Evolutionary conservation across 495 filamentous ascomycete species (phyloP), one percentile per base, ranked within the genome.

Genomic region (Letharia lupina): DNA sequence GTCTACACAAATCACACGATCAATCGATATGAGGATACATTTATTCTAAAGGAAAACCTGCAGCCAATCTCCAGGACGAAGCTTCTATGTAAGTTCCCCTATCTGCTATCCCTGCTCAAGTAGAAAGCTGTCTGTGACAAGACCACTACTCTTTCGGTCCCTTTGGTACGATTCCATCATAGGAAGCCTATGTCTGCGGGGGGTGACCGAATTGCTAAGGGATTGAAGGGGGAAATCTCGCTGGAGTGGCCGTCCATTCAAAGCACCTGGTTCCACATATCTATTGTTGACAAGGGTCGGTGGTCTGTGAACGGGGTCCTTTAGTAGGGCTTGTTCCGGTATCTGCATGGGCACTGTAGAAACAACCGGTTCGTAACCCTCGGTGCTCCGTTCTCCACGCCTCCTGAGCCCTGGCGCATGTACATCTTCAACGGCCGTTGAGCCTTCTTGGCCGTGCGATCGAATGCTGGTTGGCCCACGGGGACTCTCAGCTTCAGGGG

Each of bases 361-460:
- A n/a, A 10, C 33, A 57, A 57, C 15, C 31, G 31, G 54, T 10
- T 57, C 54, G 33, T 57, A 33, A 2, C 54, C 13, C 54, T 37
- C 54, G 15, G 54, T 57, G 54, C 54, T 57, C 33, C 33, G 54
- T 20, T 57, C 54, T 20, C 54, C 54, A 57, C 54, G 54, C 33
- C 28, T 57, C 33, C 54, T 37, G 15, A 57, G 54, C 54, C 33
- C 54, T 7, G 54, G 6, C 15, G 18, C 54, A 10, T 5, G 16
- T 37, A 37, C 33, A 4, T 57, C 54, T 37, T 50, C 61, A 62
- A 50, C 28, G 33, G 31, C 61, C 23, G 61, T 35, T 62, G 61
- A 50, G 23, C 42, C 31, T 62, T 45, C 48, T 48, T 62, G 61
- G 16, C 33, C 6, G 4, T 57, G 54, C 15, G 54, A 37, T 37